Percentiles rank a stretch among this genome's conserved stretches.
These are phyloP conservation scores for Monosporascus sp. DNA, from an alignment of 2,329 filamentous ascomycete genomes.

Conservation along the genomic window DNA sequence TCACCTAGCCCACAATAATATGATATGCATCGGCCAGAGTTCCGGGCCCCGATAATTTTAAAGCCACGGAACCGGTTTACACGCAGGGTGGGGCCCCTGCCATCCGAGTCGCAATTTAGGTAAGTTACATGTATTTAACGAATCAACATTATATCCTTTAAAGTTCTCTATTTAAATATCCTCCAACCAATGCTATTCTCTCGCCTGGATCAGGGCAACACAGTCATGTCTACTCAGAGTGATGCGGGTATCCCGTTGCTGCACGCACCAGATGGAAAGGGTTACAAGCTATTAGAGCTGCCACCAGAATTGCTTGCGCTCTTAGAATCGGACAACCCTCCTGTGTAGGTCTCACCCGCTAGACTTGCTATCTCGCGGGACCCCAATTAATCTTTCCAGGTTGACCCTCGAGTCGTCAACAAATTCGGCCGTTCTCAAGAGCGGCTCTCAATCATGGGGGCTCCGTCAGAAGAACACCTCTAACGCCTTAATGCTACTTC, in stretches of 20 bases:
- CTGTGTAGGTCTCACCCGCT: slow-evolving; percentile 37
- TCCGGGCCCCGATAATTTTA: neutral
- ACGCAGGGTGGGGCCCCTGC: neutral
- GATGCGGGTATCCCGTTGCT: slow-evolving; percentile 43
- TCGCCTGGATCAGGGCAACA: neutral
- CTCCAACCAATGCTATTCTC: too few relatives aligned
- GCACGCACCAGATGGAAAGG: slow-evolving; percentile 41
- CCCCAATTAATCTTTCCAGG: slow-evolving; percentile 22
- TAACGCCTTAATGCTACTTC: slow-evolving; percentile 56
- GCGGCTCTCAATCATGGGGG: slow-evolving; percentile 47
- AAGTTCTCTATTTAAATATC: too few relatives aligned
- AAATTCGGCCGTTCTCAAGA: slow-evolving; percentile 48
- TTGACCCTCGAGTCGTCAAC: slow-evolving; percentile 45
- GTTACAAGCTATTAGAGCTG: slow-evolving; percentile 59
- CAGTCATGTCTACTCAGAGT: slow-evolving; percentile 41
- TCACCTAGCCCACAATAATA: too few relatives aligned
- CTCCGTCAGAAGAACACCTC: slow-evolving; percentile 64
- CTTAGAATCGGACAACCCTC: slow-evolving; percentile 48
- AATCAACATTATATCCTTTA: too few relatives aligned
- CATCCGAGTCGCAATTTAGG: neutral
- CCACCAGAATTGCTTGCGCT: slow-evolving; percentile 52
- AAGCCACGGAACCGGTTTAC: neutral
- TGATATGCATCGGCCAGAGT: neutral
- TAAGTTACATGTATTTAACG: too few relatives aligned
- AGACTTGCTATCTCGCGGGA: neutral